Base-by-base conservation (phyloP, 768 basidiomycete genomes). In the Lanmaoa pseudosensibilis region DNA sequence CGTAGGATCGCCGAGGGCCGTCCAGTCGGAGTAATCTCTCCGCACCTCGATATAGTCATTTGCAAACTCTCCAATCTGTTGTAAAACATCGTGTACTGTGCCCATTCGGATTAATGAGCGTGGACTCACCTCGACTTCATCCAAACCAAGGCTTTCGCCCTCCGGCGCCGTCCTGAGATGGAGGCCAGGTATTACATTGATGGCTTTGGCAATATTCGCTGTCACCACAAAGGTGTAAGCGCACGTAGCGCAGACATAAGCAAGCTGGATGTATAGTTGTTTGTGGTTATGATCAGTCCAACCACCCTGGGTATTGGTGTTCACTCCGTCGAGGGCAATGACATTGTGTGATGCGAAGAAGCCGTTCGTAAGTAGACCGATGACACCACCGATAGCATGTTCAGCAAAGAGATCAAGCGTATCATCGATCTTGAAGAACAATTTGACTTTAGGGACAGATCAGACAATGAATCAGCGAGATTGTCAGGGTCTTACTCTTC, bases 371-470 rank as follows among this genome's bases (percentile, higher is more conserved):
- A 92, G 67, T 16, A 90, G 78, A 41, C 92, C 94, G 50, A 90
- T 73, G 39, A 91, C 83, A 25, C 92, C 91, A 8, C 92, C 92
- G 39, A 95, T 74, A 37, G 88, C 94, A 76, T 97, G 94, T 65
- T 92, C 86, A 18, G 94, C 93, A 69, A 93, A 95, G 44, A 94
- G 81, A 79, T 98, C 94, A 48, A 97, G 86, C 0, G 92, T 85
- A 66, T 96, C 94, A 68, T 97, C 94, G 52, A 94, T 82, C 18
- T 76, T 73, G 52, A 94, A 57, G 34, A 88, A 65, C 60, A 81
- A 80, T 73, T 91, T 90, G 23, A 88, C 88, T 90, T 60, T 2
- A 19, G 32, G 32, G 18, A 32, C 4, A 25, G n/a, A 39, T 71
- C 27, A 73, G 51, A 55, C 13, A 25, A 25, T 5, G 7, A 43